Evolutionary conservation across 176 grass and related monocot species (phyloP), one percentile per base, ranked within the genome.

Genomic region (Cocos nucifera): DNA sequence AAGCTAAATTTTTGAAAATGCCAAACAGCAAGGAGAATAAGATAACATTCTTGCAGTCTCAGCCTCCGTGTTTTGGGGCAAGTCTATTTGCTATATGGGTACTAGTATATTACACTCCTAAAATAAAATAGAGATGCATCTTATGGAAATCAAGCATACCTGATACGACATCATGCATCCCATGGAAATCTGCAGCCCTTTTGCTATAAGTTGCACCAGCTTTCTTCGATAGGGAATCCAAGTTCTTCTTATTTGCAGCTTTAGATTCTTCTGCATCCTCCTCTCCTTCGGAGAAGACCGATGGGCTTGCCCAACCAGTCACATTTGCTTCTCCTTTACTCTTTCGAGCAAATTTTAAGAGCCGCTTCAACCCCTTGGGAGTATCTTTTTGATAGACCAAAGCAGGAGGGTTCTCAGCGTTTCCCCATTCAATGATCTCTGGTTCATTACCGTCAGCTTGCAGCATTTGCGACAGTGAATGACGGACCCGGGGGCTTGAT

Each of bases 401-500:
- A 44, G 94, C 88, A 54, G 88, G 94, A 59, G 88, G 94, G 61
- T 99, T 93, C 69, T 99, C 88, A 58, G 94, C 94, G 86, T 99
- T 99, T 62, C 88, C 94, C 94, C 94, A 99, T 71, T 99, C 94
- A 22, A 99, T 86, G 56, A 86, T 88, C 82, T 99, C 94, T 8
- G 88, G 85, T 76, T 99, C 94, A 64, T 79, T 87, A 68, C 71
- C 81, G 69, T 99, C 94, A 70, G 88, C 88, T 93, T 99, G 94
- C 63, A 99, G 69, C 94, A 99, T 99, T 83, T 99, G 94, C 52
- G 94, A 99, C 67, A 99, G 76, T 18, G 94, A 99, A 76, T 99
- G 85, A 23, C 74, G 84, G 59, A 99, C 75, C 64, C 80, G 90
- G 12, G 94, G 88, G 64, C 94, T 99, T 73, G 88, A 84, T 51